Conservation (phyloP, 2,329 filamentous ascomycete genomes). For the Paraphoma sp. region DNA sequence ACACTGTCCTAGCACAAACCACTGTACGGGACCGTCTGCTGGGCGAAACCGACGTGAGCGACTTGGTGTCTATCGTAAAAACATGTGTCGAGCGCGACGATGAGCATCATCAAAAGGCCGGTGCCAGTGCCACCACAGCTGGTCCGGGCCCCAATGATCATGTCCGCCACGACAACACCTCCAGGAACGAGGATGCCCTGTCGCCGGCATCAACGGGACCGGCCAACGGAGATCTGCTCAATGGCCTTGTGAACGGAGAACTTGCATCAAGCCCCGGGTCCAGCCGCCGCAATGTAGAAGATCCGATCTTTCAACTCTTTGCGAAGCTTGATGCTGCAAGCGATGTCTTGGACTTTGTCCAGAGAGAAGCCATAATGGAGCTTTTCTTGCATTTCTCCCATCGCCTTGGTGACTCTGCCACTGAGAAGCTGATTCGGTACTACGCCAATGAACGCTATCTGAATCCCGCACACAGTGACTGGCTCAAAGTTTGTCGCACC, state of each 20-base stretch:
- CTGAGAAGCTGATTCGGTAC: conserved; percentile 69
- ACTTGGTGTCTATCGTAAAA: conserved; percentile 65
- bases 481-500: conserved; percentile 68
- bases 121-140: background rate
- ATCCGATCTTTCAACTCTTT: conserved; percentile 36
- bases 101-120: conserved; percentile 13
- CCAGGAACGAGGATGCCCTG: background rate
- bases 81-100: conserved; percentile 56
- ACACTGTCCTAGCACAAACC: conserved; percentile 51
- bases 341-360: conserved; percentile 60
- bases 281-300: conserved; percentile 23
- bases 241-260: no score
- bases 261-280: conserved; percentile 2
- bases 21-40: conserved; percentile 63
- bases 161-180: background rate
- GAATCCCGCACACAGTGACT: conserved; percentile 72
- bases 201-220: background rate
- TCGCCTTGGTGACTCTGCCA: conserved; percentile 69
- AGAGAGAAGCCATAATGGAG: conserved; percentile 69
- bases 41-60: conserved; percentile 72
- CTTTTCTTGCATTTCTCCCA: conserved; percentile 70
- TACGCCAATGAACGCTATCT: conserved; percentile 74
- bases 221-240: no score
- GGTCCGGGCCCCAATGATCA: background rate
- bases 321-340: conserved; percentile 37